Base-by-base conservation (phyloP, 140 eudicot species). In the Anethum foeniculum region DNA sequence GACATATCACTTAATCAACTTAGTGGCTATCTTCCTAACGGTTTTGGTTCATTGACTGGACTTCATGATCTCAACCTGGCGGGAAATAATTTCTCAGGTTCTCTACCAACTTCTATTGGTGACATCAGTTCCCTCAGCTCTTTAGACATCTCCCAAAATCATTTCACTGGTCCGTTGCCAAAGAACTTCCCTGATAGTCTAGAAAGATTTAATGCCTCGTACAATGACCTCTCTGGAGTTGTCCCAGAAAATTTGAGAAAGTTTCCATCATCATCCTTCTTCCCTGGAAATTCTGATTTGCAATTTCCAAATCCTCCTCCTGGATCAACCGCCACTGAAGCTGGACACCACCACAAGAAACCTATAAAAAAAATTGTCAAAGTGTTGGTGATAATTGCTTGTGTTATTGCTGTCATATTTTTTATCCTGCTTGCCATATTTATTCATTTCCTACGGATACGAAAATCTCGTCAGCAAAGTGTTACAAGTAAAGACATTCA, bases 201-300 rank as follows among this genome's bases (percentile, higher is more conserved):
- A 60, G 86, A 85, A 78, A 89, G 87, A 80, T 92, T 92, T 76
- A 94, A 92, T 39, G 96, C 90, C 14, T 94, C 98, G 3, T 88
- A 88, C 85, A 92, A 92, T 77, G 93, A 90, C 64, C 90, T 94
- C 13, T 89, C 96, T 32, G 99, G 99, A 19, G 91, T 95, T 64
- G 97, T 95, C 76, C 99, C 99, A 1, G 99, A 88, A 44, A 92
- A 91, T 86, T 81, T 95, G 82, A 86, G 98, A 60, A 91, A 87
- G 64, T 95, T 95, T 79, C 96, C 99, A 6, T 86, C 83, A 46
- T 86, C 98, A 5, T 89, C 97, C 18, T 95, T 95, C 85, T 95
- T 84, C 80, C 99, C 99, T 23, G 98, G 99, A 25, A 95, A 95
- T 71, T 95, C 99, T 9, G 71, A 81, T 27, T 72, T 95, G 52